Percentiles rank a stretch among this genome's conserved stretches.
Conservation (phyloP, 106 monocot species). For the Dioscorea zingiberensis region DNA sequence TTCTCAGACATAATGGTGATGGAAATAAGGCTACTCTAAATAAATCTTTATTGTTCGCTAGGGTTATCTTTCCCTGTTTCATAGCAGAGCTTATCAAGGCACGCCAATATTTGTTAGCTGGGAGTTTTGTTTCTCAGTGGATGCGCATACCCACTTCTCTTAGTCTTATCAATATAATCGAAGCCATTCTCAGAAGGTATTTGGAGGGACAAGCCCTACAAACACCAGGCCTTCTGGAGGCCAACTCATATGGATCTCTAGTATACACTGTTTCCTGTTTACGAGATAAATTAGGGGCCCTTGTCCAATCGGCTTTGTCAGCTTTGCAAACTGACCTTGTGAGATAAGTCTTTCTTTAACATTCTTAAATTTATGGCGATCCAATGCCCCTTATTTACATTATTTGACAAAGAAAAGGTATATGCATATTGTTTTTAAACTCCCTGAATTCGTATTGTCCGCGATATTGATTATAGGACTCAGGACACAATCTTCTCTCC, state of each 20-base stretch:
- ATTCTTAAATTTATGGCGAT: too few species aligned
- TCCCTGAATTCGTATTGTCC: too few species aligned
- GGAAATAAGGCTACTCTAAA: constrained; percentile 5
- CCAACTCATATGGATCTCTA: constrained; percentile 29
- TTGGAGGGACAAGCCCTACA: constrained; percentile 40
- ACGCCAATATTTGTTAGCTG: constrained; percentile 65
- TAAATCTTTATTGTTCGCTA: constrained; percentile 23
- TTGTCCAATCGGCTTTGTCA: constrained; percentile 30
- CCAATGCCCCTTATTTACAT: too few species aligned
- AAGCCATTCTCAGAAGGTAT: constrained; percentile 54
- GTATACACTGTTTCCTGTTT: constrained; percentile 20
- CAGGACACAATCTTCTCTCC: too few species aligned
- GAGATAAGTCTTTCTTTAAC: not conserved
- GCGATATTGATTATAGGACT: too few species aligned
- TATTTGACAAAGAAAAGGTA: too few species aligned
- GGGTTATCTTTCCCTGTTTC: constrained; percentile 67
- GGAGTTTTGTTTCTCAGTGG: constrained; percentile 67
- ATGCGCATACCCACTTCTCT: constrained; percentile 64
- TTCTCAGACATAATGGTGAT: constrained; percentile 16
- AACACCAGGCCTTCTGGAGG: constrained; percentile 12
- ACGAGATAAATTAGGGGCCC: constrained; percentile 21
- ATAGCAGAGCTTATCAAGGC: constrained; percentile 59
- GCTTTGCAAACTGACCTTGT: constrained; percentile 5
- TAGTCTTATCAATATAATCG: constrained; percentile 48
- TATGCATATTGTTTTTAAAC: too few species aligned